Percentiles rank a stretch among this genome's conserved stretches.
These are phyloP conservation scores for Bremia lactucae DNA, from an alignment of 352 stramenopile species.

Conservation along the genomic window DNA sequence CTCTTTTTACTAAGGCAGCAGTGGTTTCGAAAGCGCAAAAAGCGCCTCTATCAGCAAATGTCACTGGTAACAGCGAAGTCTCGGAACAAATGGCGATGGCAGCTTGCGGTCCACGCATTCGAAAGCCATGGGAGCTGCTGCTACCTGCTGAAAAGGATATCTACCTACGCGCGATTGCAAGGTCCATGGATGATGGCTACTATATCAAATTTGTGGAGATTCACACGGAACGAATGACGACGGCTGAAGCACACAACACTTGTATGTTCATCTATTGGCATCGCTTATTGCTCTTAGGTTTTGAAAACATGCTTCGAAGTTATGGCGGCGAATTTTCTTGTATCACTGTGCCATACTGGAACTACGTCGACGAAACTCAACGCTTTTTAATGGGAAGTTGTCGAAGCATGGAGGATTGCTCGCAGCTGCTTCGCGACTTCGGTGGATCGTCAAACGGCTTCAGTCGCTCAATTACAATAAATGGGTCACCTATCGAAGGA, in stretches of 20 bases:
- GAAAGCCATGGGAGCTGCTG: conserved; percentile 65
- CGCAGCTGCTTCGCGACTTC: conserved; percentile 55
- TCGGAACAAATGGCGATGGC: conserved; percentile 18
- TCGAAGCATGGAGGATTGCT: conserved; percentile 62
- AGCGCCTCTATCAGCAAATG: conserved; percentile 1
- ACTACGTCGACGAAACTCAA: conserved; percentile 79
- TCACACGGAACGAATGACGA: conserved; percentile 80
- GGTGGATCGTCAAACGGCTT: conserved; percentile 39
- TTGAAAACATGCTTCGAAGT: conserved; percentile 79
- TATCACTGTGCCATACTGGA: conserved; percentile 81
- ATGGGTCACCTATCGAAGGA: conserved; percentile 49
- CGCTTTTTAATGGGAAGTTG: conserved; percentile 52
- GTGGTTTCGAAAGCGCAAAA: conserved; percentile 10
- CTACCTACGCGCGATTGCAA: conserved; percentile 64
- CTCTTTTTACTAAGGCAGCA: conserved; percentile 1
- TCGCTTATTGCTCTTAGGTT: conserved; percentile 62
- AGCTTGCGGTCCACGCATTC: conserved; percentile 55
- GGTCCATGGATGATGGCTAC: conserved; percentile 66
- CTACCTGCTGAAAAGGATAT: conserved; percentile 49
- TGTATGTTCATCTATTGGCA: conserved; percentile 88
- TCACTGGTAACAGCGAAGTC: conserved; percentile 6
- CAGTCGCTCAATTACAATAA: conserved; percentile 40
- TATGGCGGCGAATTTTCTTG: conserved; percentile 76
- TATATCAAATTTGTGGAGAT: conserved; percentile 85
- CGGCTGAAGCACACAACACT: conserved; percentile 66